phyloP scores from a whole-genome alignment of 2,329 filamentous ascomycete species.

The Cordyceps cateniannulata region DNA sequence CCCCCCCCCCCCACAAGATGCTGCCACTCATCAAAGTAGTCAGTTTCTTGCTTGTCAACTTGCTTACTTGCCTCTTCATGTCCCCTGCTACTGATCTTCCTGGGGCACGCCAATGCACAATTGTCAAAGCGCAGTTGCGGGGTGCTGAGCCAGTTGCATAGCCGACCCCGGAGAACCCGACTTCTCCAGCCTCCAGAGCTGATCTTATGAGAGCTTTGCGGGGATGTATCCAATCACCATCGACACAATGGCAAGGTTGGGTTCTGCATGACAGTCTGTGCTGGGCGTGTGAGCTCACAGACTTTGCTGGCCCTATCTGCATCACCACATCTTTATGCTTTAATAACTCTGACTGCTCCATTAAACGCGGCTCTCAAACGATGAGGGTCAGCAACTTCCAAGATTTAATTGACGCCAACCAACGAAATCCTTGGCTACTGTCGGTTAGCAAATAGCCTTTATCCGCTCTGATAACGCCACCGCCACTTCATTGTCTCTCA shows the following conservation, averaged over 20 bases:
- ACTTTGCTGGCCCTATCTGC: not conserved
- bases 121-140: constrained; percentile 2
- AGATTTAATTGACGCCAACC: not conserved
- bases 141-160: not conserved
- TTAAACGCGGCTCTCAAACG: not conserved
- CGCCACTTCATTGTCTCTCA: not conserved
- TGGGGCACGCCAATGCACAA: not conserved
- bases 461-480: not conserved
- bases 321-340: not conserved
- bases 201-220: not conserved
- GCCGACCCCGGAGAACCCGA: not conserved
- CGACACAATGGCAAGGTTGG: not conserved
- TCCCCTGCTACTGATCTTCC: not conserved
- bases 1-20: not conserved
- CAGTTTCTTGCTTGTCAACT: not conserved
- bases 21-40: not conserved
- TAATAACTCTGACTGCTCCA: not conserved
- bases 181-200: not conserved
- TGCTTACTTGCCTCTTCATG: not conserved
- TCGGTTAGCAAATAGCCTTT: not conserved
- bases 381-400: not conserved
- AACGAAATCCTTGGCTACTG: too few species aligned
- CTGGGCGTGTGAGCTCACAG: not conserved
- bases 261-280: not conserved
- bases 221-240: not conserved